Base-by-base conservation (phyloP, 345 rosid species). In the Theobroma cacao region DNA sequence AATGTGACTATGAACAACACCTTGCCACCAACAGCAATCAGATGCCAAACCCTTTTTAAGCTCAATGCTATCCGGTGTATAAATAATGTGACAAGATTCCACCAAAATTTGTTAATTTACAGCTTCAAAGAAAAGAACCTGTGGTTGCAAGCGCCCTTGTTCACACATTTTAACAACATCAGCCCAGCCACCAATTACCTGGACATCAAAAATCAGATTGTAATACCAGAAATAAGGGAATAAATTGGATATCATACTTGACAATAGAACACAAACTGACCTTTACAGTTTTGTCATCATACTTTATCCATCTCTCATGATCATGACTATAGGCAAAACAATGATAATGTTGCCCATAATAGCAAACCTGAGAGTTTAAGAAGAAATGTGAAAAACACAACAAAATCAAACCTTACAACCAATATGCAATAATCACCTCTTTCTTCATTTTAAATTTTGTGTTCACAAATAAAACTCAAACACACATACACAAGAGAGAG, bases 271-370 rank as follows among this genome's bases (percentile, higher is more conserved):
- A 74, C 33, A 34, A 77, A 40, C 78, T 78, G 84, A 92, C 99
- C 93, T 92, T 97, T 10, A 97, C 98, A 53, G 91, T 94, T 85
- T 90, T 91, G 86, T 96, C 99, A 82, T 96, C 98, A 74, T 92
- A 96, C 99, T 94, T 96, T 71, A 94, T 86, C 99, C 99, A 96
- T 30, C 66, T 85, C 26, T 81, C 90, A 24, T 83, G 89, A 13
- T 90, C 95, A 72, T 82, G 92, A 84, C 91, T 90, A 80, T 94
- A 90, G 72, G 98, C 97, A 66, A 96, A 96, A 85, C 98, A 96
- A 84, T 96, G 95, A 86, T 96, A 96, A 84, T 96, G 99, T 78
- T 92, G 99, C 77, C 99, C 99, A 61, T 94, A 94, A 81, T 96
- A 96, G 87, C 99, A 96, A 80, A 96, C 99, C 99, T 96, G 78